phyloP scores from a whole-genome alignment of 1,284 basidiomycete genomes.

The Tilletia caries region DNA sequence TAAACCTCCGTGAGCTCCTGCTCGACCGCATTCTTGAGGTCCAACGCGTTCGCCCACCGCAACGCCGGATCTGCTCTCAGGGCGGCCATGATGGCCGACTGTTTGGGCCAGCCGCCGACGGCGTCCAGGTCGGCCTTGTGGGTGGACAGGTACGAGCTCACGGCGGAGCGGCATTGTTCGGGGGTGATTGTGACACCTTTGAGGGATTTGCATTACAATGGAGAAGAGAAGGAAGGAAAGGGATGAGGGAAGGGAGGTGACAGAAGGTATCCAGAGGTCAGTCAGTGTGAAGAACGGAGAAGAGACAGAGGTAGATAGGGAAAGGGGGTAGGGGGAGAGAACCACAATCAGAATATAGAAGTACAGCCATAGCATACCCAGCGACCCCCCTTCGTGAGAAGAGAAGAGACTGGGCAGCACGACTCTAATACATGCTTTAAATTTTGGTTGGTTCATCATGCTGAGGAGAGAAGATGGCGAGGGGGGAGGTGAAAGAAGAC shows the following conservation, averaged over 20 bases:
- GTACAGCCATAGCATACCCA: slow-evolving; percentile 29
- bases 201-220: no score
- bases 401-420: slow-evolving; percentile 2
- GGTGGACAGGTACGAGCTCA: slow-evolving; percentile 63
- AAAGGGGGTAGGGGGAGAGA: slow-evolving; percentile 19
- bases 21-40: slow-evolving; percentile 84
- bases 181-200: slow-evolving; percentile 75
- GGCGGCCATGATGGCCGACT: slow-evolving; percentile 41
- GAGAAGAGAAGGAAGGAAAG: no score
- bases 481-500: background rate
- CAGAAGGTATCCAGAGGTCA: no score
- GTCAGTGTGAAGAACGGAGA: background rate
- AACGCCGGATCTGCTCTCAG: slow-evolving; percentile 36
- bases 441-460: slow-evolving; percentile 35
- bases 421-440: slow-evolving; percentile 50
- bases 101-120: slow-evolving; percentile 55
- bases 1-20: slow-evolving; percentile 70
- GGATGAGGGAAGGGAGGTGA: no score
- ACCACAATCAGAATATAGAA: slow-evolving; percentile 25
- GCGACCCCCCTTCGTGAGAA: background rate
- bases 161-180: slow-evolving; percentile 65
- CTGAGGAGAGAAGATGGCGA: background rate
- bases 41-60: slow-evolving; percentile 84
- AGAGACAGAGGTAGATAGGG: background rate
- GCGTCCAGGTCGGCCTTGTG: slow-evolving; percentile 46